Conservation (phyloP, 2,329 filamentous ascomycete genomes). For the Teratosphaeria viscida region DNA sequence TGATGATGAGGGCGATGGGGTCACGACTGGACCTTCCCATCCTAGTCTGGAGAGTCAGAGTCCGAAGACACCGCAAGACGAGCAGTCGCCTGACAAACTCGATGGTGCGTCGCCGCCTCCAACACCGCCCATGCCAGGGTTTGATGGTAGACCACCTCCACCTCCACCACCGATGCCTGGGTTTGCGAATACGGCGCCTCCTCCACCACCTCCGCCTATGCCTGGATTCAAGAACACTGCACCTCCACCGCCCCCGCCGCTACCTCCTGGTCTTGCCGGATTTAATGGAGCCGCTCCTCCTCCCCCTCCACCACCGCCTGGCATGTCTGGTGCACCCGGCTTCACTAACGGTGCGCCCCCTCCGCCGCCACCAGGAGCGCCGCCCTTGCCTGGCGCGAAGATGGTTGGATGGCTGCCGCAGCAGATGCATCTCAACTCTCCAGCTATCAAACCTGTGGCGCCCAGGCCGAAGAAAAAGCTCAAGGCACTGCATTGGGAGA, state of each 20-base stretch:
- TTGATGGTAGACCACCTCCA: conserved; percentile 28
- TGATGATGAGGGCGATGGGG: conserved; percentile 60
- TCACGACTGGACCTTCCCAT: conserved; percentile 65
- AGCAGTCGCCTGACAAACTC: conserved; percentile 32
- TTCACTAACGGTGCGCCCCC: conserved; percentile 32
- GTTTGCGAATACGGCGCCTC: conserved; percentile 29
- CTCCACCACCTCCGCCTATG: conserved; percentile 34
- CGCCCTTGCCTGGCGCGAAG: conserved; percentile 47
- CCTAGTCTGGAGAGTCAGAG: conserved; percentile 62
- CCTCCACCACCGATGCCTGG: conserved; percentile 39
- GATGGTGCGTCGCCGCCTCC: conserved; percentile 26
- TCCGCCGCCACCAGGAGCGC: conserved; percentile 40
- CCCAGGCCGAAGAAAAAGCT: conserved; percentile 97
- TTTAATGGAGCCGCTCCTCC: conserved; percentile 32
- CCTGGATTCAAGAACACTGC: conserved; percentile 31
- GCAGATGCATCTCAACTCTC: conserved; percentile 23
- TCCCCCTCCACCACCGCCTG: conserved; percentile 36
- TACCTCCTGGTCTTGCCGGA: conserved; percentile 30
- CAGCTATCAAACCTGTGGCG: conserved; percentile 59
- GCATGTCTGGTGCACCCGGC: conserved; percentile 36
- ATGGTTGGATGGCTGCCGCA: conserved; percentile 61
- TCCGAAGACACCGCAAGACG: conserved; percentile 54
- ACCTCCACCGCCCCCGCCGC: conserved; percentile 38
- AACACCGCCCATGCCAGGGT: conserved; percentile 16
- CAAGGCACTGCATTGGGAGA: conserved; percentile 98